Base-by-base conservation (phyloP, 2,329 filamentous ascomycete species). In the Phialophora verrucosa region DNA sequence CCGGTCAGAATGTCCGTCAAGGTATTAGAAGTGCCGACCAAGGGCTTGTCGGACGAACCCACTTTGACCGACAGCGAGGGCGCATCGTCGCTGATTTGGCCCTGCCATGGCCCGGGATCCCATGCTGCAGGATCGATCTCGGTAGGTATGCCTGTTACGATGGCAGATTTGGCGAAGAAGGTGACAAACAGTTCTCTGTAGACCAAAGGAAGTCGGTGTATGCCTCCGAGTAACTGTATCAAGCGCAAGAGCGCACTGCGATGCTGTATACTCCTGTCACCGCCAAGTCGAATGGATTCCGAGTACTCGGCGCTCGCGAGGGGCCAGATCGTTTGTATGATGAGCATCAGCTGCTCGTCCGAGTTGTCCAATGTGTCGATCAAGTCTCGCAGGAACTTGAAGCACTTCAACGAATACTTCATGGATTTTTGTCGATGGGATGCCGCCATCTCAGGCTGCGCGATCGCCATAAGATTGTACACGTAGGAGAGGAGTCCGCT, bases 401-500 rank as follows among this genome's bases (percentile, higher is more conserved):
- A 61, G 32, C 59, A 35, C 44, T 12, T 25, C 47, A 61, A 23
- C n/a, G 59, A 51, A 53, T 51, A 53, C 32, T 53, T 29, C 59
- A 61, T 53, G 11, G 59, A 61, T 38, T 3, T 54, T 20, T 54
- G 59, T 25, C 59, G 59, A 31, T 61, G 32, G 31, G 3, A n/a
- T 11, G 29, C 23, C 8, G 59, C 59, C 35, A 20, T 51, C 7
- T 61, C 59, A 1, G 59, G 59, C 47, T 61, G 59, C 23, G 47
- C 44, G 14, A 61, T 38, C 11, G 59, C 59, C 59, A 61, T 61
- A 3, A 61, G 59, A 20, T 61, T 61, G 59, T 61, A 61, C 5
- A 42, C 59, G 35, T 61, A 61, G 27, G 59, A 53, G 29, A 61
- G 49, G 29, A 61, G 23, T 8, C 59, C 23, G 49, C 31, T 42